Evolutionary conservation across 2,329 filamentous ascomycete species (phyloP), one percentile per base, ranked within the genome.

Genomic region (Fusarium clavum): DNA sequence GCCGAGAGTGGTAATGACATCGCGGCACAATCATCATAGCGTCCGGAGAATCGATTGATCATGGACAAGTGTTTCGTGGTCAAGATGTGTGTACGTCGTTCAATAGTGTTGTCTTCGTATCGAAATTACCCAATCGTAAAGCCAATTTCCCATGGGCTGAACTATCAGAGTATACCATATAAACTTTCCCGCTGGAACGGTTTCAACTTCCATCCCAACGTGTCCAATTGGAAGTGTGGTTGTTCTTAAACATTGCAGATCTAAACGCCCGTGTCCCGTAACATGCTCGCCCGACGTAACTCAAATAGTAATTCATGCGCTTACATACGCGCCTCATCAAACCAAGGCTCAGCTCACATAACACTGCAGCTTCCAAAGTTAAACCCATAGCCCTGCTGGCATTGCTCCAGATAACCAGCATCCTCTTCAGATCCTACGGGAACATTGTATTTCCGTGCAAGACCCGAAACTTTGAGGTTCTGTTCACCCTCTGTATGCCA

Each of bases 401-500:
- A 88, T 76, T 90, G 87, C 64, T 95, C 92, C 75, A 97, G 80
- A 79, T 97, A 98, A 0, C 92, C 91, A 25, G 90, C 88, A 52
- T 94, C 92, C 62, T 94, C 92, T 8, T 89, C 88, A 6, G 86
- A 86, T 3, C 87, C 89, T 45, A 85, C 81, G 6, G 82, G 82
- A 55, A 83, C 81, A 72, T 87, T 90, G 71, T 88, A 85, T 71
- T 84, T 90, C 73, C 91, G 87, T 73, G 92, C 89, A 22, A 93
- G 82, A 0, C 96, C 96, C 22, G 87, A 90, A 11, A 98, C 86
- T 67, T 87, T 92, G 57, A 99, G 85, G 49, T 83, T 90, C 81
- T 98, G 95, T 72, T 94, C 89, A 4, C 95, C 96, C 59, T 91
- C 91, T 2, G 88, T 89, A 81, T 99, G 94, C 94, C 95, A 98